Conservation (phyloP, 2,329 filamentous ascomycete genomes). For the Leptosphaerulina australis region DNA sequence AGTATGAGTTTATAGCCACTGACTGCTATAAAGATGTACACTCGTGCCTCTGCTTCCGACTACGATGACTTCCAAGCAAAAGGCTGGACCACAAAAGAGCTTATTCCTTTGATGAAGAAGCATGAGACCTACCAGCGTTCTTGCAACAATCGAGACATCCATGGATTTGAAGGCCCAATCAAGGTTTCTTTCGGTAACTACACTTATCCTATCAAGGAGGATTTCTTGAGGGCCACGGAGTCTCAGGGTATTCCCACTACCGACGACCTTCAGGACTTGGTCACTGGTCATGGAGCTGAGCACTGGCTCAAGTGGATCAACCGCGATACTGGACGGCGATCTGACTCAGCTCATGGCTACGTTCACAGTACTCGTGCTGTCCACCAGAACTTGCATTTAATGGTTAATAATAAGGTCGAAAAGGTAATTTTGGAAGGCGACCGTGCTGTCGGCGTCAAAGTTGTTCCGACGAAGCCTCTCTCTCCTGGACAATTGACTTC, state of each 20-base stretch:
- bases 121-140: conserved; percentile 75
- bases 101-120: conserved; percentile 78
- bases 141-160: conserved; percentile 64
- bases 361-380: conserved; percentile 75
- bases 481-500: conserved; percentile 59
- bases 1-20: conserved; percentile 8
- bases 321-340: conserved; percentile 69
- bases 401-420: conserved; percentile 78
- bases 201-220: conserved; percentile 80
- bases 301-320: conserved; percentile 91
- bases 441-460: conserved; percentile 72
- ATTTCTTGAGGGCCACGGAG: conserved; percentile 75
- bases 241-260: conserved; percentile 76
- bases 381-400: conserved; percentile 72
- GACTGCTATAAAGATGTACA: conserved; percentile 65
- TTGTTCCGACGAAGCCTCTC: conserved; percentile 72
- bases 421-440: conserved; percentile 76
- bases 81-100: conserved; percentile 78
- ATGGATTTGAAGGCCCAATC: conserved; percentile 80
- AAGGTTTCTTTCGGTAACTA: conserved; percentile 82
- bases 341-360: conserved; percentile 78
- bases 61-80: conserved; percentile 81
- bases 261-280: conserved; percentile 76
- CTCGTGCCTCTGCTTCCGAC: conserved; percentile 71
- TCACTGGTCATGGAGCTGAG: conserved; percentile 72